Conservation (phyloP, 1,139 yeast species). For the Yamadazyma diospyri region DNA sequence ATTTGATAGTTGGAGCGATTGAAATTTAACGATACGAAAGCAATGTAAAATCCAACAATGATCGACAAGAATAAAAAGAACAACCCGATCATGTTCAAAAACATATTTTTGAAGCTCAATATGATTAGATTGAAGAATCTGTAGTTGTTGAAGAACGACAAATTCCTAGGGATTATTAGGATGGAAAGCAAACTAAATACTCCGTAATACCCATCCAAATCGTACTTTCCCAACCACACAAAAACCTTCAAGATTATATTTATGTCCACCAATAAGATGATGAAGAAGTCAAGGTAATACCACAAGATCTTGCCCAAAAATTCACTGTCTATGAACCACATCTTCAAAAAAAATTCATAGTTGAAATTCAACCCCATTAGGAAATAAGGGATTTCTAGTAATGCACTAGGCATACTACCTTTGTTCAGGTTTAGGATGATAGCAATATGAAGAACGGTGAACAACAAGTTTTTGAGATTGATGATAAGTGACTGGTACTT, state of each 20-base stretch:
- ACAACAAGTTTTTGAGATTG: constrained; percentile 32
- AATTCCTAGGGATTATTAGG: constrained; percentile 50
- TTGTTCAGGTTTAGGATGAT: constrained; percentile 28
- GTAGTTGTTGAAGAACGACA: constrained; percentile 53
- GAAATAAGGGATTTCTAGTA: constrained; percentile 30
- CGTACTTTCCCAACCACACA: constrained; percentile 11
- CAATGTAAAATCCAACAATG: constrained; percentile 57
- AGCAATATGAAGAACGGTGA: constrained; percentile 31
- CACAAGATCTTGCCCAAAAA: constrained; percentile 38
- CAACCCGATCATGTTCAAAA: constrained; percentile 52
- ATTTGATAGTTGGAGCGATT: constrained; percentile 45
- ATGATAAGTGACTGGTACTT: constrained; percentile 43
- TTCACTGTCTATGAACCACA: constrained; percentile 40
- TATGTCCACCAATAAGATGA: constrained; percentile 29
- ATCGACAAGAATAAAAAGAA: constrained; percentile 49
- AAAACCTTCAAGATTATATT: constrained; percentile 24
- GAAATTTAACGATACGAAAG: constrained; percentile 51
- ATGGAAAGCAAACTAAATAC: constrained; percentile 48
- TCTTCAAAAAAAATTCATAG: constrained; percentile 36
- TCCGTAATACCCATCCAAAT: constrained; percentile 23
- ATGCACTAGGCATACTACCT: constrained; percentile 7
- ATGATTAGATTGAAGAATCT: constrained; percentile 53
- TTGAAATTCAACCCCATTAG: constrained; percentile 33
- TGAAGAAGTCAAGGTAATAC: constrained; percentile 38
- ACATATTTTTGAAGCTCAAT: constrained; percentile 52